Evolutionary conservation across 140 eudicot genomes (phyloP), one percentile per base, ranked within the genome.

Genomic region (Senecio squalidus): DNA sequence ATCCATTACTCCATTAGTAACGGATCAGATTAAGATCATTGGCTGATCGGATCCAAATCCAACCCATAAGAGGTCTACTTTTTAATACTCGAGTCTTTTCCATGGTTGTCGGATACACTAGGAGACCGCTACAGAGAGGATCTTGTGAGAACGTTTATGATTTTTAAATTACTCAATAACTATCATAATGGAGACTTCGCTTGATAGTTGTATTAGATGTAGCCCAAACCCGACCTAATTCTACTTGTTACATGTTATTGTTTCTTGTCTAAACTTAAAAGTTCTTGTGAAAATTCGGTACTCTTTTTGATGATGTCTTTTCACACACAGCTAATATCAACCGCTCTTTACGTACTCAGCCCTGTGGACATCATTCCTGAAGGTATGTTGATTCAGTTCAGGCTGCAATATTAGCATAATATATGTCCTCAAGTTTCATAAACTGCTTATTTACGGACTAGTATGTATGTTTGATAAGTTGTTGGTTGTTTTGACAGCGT

Each of bases 321-420:
- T 67, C 15, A 29, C 34, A 4, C 43, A 66, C 96, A 87, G 99
- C 61, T 80, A 53, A 10, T 84, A 25, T 36, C 88, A 24, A 84
- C 95, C 64, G 84, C 74, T 22, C 71, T 92, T 55, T 92, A 92
- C 44, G 70, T 92, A 33, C 58, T 92, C 49, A 87, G 96, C 73
- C 99, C 99, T 0, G 95, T 92, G 61, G 99, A 92, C 66, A 75
- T 92, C 23, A 82, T 92, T 34, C 99, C 98, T 3, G 99, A 87
- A 92, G 96, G 98, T 91, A 86, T 36, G 22, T 17, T 44, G 24
- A 65, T 46, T 17, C 26, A 49, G 49, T 2, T 10, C 50, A 41
- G 5, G 16, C 48, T 40, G 25, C 50, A 59, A 9, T n/a, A n/a
- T n/a, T n/a, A n/a, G n/a, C n/a, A n/a, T n/a, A n/a, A n/a, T n/a